phyloP scores from a whole-genome alignment of 1,139 yeast genomes.

The Pneumocystis sp. region DNA sequence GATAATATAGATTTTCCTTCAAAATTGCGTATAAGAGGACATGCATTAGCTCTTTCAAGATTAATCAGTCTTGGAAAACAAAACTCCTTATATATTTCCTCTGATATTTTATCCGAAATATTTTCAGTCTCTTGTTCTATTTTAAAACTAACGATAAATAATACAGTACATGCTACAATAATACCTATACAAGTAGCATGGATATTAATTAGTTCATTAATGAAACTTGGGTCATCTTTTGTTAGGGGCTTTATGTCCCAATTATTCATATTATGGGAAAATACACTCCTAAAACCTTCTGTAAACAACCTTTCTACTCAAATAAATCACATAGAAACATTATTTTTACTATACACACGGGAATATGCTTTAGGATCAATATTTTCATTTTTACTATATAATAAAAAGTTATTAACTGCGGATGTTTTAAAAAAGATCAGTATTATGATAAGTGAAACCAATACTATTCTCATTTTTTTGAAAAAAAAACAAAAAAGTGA shows the following conservation, averaged over 20 bases:
- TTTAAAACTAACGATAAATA: neutral
- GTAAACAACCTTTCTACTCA: neutral
- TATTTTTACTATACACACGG: neutral
- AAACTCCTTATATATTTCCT: neutral
- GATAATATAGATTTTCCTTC: neutral
- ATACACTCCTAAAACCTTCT: neutral
- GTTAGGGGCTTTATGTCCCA: neutral
- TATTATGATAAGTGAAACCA: neutral
- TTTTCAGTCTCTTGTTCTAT: neutral
- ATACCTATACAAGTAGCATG: neutral
- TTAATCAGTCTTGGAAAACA: neutral
- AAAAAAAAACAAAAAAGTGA: neutral
- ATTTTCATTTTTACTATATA: neutral
- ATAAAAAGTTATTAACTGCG: neutral
- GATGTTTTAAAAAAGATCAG: neutral
- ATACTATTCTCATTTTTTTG: neutral
- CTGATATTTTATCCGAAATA: neutral
- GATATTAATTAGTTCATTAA: constrained; percentile 4
- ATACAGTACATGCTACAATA: neutral
- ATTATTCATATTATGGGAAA: neutral
- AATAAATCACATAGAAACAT: neutral
- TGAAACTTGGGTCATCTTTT: constrained; percentile 12
- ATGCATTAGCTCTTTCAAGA: neutral
- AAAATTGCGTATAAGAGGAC: neutral
- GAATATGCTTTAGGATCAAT: constrained; percentile 1